A percentile compares a stretch with the other conserved stretches of the same genome.
phyloP scores from a whole-genome alignment of 2,329 filamentous ascomycete species.

The Penicillium freii region DNA sequence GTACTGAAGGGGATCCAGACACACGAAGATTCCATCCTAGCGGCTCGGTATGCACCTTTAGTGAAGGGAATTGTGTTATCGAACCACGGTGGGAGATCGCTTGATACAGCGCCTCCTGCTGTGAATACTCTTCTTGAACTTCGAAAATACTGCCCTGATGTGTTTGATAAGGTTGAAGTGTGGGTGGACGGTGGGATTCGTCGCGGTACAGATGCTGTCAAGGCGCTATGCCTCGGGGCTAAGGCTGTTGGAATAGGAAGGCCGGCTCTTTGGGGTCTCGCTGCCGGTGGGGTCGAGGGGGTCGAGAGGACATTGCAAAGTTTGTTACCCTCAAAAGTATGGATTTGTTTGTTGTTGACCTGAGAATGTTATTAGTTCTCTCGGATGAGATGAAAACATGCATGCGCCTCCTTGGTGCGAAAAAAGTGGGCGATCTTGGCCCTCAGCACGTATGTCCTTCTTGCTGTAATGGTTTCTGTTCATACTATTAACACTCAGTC shows the following conservation, averaged over 20 bases:
- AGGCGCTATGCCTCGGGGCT: not conserved
- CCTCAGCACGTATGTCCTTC: slow-evolving; percentile 1
- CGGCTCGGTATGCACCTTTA: slow-evolving; percentile 66
- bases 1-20: slow-evolving; percentile 94
- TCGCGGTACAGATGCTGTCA: not conserved
- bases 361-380: not conserved
- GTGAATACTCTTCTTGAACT: slow-evolving; percentile 72
- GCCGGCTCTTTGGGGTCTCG: not conserved
- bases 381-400: slow-evolving; percentile 11
- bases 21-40: slow-evolving; percentile 86
- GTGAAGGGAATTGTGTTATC: slow-evolving; percentile 63
- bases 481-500: not conserved
- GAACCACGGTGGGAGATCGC: slow-evolving; percentile 13
- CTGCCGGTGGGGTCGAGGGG: slow-evolving; percentile 61
- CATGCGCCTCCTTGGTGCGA: slow-evolving; percentile 10
- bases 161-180: slow-evolving; percentile 44
- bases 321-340: slow-evolving; percentile 12
- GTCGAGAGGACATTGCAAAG: slow-evolving; percentile 63
- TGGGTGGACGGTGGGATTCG: not conserved
- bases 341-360: not conserved
- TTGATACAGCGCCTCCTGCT: slow-evolving; percentile 76
- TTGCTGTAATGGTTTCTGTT: not conserved
- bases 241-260: not conserved
- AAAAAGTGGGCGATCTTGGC: slow-evolving; percentile 5
- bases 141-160: slow-evolving; percentile 69